Base-by-base conservation (phyloP, 306 rosid genomes). In the Sophora flavescens region DNA sequence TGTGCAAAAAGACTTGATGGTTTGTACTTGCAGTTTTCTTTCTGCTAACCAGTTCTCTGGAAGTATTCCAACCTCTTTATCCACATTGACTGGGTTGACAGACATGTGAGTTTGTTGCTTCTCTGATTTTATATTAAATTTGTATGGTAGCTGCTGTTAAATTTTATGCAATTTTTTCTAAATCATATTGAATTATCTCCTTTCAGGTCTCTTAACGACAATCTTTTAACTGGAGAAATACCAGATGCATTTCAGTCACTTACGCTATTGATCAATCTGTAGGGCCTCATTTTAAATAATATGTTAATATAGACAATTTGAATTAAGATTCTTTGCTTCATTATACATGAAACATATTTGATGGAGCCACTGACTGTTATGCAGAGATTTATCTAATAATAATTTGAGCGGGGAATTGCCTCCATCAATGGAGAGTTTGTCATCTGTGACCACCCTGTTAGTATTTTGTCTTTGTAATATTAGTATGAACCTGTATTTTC, bases 391-490 rank as follows among this genome's bases (percentile, higher is more conserved):
- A 60, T 91, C 99, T 50, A 78, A 65, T 78, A 96, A 96, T 85
- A 96, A 88, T 80, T 81, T 96, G 84, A 92, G 97, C 9, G 99
- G 99, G 63, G 70, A 80, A 57, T 84, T 96, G 76, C 99, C 99
- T 80, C 88, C 93, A 52, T 96, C 99, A 42, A 60, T 88, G 47
- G 82, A 58, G 74, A 88, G 81, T 61, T 75, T 91, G 85, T 79
- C 77, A 68, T 48, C 91, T 78, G 9, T 92, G 77, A 93, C 93
- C 85, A 83, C 96, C 74, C 87, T 96, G 99, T 96, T 78, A 88
- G 99, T 91, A 86, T 84, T 81, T 80, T 84, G 62, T 83, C 80
- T 83, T 74, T 32, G 64, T 36, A 78, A 72, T 60, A 81, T 45
- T 15, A 66, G 26, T 50, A 54, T 72, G 41, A 67, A 71, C 61